These are phyloP conservation scores for Salix exigua DNA, from an alignment of 345 rosid species.

Conservation along the genomic window DNA sequence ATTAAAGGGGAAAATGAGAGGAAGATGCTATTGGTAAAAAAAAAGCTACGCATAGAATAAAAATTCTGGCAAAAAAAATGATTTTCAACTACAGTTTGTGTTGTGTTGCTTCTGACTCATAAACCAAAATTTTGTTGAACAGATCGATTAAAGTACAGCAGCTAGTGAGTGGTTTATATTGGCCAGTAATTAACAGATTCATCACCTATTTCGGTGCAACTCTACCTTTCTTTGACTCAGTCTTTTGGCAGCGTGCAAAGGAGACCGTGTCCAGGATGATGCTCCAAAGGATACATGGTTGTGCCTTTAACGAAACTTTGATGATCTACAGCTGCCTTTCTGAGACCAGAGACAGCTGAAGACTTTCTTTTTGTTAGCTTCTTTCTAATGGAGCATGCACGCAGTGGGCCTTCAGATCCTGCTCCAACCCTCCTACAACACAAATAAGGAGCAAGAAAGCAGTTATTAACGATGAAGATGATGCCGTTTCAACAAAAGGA, in stretches of 20 bases:
- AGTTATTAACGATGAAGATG: background rate
- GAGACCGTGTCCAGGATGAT: constrained; percentile 63
- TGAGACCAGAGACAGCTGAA: constrained; percentile 25
- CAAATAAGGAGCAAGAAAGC: constrained; percentile 6
- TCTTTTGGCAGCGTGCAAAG: constrained; percentile 49
- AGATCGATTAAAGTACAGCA: background rate
- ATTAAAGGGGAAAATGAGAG: too few relatives aligned
- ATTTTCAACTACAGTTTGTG: constrained; percentile 1
- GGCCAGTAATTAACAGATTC: constrained; percentile 10
- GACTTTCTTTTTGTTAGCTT: constrained; percentile 38
- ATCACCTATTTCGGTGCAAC: background rate
- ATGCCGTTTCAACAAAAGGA: background rate
- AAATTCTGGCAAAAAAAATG: background rate
- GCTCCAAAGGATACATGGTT: constrained; percentile 65
- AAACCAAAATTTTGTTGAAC: background rate
- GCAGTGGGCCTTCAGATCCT: constrained; percentile 51
- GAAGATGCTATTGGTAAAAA: background rate
- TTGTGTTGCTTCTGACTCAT: background rate
- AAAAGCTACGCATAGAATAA: background rate
- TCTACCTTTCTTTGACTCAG: constrained; percentile 9
- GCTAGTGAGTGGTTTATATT: background rate
- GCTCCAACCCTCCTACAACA: constrained; percentile 68
- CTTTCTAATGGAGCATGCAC: constrained; percentile 51
- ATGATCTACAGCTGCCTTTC: constrained; percentile 53
- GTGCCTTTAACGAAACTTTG: constrained; percentile 49